phyloP scores from a whole-genome alignment of 257 asterid species.

The Paulownia fortunei region DNA sequence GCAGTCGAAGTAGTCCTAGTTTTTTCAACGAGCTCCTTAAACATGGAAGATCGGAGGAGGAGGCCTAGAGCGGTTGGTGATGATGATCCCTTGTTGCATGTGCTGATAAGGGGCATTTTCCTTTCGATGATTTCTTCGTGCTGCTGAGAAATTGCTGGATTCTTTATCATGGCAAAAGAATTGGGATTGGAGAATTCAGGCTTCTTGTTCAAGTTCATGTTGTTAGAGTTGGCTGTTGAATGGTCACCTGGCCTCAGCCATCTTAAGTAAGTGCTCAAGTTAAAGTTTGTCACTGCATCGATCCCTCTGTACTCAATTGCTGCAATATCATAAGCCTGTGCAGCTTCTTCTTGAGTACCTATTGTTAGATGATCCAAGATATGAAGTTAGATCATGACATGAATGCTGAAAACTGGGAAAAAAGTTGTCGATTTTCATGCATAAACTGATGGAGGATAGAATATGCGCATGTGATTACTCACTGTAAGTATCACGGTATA shows the following conservation, averaged over 20 bases:
- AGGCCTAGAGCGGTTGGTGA: conserved; percentile 75
- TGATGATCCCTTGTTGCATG: conserved; percentile 45
- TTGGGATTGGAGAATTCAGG: conserved; percentile 33
- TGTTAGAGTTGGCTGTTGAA: conserved; percentile 31
- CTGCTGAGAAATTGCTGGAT: conserved; percentile 47
- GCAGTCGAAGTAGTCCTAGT: conserved; percentile 46
- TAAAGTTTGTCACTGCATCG: conserved; percentile 75
- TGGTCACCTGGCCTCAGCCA: conserved; percentile 60
- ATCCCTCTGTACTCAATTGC: conserved; percentile 80
- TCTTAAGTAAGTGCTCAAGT: conserved; percentile 61
- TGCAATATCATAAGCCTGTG: conserved; percentile 77
- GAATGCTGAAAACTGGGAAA: background rate
- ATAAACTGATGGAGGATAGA: background rate
- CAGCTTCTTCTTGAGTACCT: conserved; percentile 91
- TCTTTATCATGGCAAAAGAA: conserved; percentile 40
- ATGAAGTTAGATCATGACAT: no score
- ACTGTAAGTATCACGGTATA: conserved; percentile 73
- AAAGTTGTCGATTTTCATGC: no score
- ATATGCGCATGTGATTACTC: conserved; percentile 13
- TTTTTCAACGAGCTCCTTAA: no score
- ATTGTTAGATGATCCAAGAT: no score
- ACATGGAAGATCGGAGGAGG: conserved; percentile 71
- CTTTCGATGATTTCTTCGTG: conserved; percentile 67
- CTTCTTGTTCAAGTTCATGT: conserved; percentile 30
- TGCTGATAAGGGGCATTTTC: conserved; percentile 64